phyloP scores from a whole-genome alignment of 2,329 filamentous ascomycete species.

The Aspergillus sp. region DNA sequence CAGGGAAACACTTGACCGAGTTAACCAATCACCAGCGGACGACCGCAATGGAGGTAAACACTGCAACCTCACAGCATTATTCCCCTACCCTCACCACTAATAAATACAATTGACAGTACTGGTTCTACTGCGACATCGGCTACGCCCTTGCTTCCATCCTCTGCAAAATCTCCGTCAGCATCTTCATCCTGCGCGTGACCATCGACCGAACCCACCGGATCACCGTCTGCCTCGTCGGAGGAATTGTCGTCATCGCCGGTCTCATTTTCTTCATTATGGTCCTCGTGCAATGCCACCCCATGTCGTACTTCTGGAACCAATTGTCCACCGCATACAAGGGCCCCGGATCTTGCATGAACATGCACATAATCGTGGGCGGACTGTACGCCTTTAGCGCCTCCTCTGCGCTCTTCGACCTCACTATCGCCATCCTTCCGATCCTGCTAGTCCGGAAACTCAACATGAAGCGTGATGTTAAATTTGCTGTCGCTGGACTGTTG shows the following conservation, averaged over 20 bases:
- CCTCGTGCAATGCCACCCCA: slow-evolving; percentile 52
- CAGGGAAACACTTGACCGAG: slow-evolving; percentile 21
- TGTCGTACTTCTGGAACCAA: slow-evolving; percentile 50
- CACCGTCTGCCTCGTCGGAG: slow-evolving; percentile 48
- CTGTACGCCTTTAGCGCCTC: slow-evolving; percentile 26
- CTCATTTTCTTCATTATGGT: slow-evolving; percentile 49
- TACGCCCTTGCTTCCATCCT: slow-evolving; percentile 49
- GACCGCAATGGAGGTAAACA: slow-evolving; percentile 22
- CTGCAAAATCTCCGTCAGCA: slow-evolving; percentile 51
- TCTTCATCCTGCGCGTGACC: slow-evolving; percentile 53
- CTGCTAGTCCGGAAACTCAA: slow-evolving; percentile 25
- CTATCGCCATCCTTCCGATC: slow-evolving; percentile 22
- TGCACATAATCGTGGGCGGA: slow-evolving; percentile 14
- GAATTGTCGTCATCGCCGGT: slow-evolving; percentile 44
- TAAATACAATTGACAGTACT: slow-evolving; percentile 25
- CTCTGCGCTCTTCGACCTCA: slow-evolving; percentile 21
- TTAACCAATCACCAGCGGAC: slow-evolving; percentile 14
- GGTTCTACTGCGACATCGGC: slow-evolving; percentile 54
- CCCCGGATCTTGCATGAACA: slow-evolving; percentile 15
- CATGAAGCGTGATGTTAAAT: slow-evolving; percentile 23
- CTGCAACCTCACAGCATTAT: no score
- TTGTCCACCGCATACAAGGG: background rate
- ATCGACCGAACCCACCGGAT: slow-evolving; percentile 45
- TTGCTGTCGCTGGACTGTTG: slow-evolving; percentile 20
- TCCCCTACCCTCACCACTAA: background rate